Percentiles rank a stretch among this genome's conserved stretches.
Evolutionary conservation across 768 basidiomycete species (phyloP).

Genomic region (Collybia sordida): DNA sequence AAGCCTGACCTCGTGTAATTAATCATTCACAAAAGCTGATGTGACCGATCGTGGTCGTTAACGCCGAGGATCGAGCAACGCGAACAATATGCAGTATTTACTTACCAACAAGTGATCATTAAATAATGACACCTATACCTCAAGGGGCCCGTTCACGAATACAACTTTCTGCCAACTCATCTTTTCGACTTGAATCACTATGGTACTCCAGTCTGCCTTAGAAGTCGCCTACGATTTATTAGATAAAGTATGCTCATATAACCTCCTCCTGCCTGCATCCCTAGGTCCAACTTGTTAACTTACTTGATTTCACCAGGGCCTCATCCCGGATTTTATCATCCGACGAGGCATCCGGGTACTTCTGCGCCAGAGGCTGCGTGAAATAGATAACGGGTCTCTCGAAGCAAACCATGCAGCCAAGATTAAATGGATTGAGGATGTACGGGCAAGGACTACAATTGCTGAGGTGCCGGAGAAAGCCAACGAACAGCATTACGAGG

Average conservation of each 20-base stretch:
- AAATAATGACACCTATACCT: too few relatives aligned
- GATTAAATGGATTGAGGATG: constrained; percentile 63
- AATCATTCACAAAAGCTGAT: background rate
- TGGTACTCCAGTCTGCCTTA: constrained; percentile 7
- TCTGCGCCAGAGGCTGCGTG: constrained; percentile 51
- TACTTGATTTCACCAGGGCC: constrained; percentile 36
- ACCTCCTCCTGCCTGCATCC: too few relatives aligned
- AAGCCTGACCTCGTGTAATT: too few relatives aligned
- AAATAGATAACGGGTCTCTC: constrained; percentile 60
- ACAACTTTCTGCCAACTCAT: too few relatives aligned
- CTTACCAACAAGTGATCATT: too few relatives aligned
- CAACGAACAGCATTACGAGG: constrained; percentile 79
- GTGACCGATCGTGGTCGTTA: background rate
- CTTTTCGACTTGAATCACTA: background rate
- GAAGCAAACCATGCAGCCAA: constrained; percentile 63
- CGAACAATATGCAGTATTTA: too few relatives aligned
- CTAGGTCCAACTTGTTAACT: constrained; percentile 10
- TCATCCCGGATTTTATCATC: constrained; percentile 58
- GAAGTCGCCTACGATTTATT: constrained; percentile 8
- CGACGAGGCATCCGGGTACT: constrained; percentile 37
- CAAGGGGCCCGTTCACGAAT: too few relatives aligned
- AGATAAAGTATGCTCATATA: constrained; percentile 13
- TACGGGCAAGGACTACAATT: constrained; percentile 48
- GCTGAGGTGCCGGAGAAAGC: constrained; percentile 66
- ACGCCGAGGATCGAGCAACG: too few relatives aligned